phyloP scores from a whole-genome alignment of 2,329 filamentous ascomycete genomes.

The Arachnopeziza araneosa region DNA sequence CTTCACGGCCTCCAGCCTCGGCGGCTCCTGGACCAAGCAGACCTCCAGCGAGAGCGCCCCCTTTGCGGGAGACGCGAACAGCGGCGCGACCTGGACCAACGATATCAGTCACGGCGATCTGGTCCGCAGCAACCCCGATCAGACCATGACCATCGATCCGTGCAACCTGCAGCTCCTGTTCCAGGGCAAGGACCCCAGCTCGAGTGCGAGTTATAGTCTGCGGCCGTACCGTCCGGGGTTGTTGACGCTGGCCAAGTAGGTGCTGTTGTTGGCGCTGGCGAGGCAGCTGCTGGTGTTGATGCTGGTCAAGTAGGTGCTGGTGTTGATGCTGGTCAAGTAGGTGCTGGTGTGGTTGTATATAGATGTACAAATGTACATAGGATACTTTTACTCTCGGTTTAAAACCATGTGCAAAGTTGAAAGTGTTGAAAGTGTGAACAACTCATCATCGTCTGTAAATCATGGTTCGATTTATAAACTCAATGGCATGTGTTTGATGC shows the following conservation, averaged over 20 bases:
- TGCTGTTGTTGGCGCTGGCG: no score
- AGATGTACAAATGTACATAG: no score
- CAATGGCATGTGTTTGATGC: no score
- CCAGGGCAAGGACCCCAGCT: slow-evolving; percentile 47
- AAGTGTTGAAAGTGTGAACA: no score
- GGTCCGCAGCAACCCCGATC: slow-evolving; percentile 49
- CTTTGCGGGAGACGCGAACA: slow-evolving; percentile 64
- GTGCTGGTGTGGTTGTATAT: no score
- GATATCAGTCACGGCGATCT: slow-evolving; percentile 63
- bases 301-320: no score
- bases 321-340: no score
- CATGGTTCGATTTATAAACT: no score
- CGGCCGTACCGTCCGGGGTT: slow-evolving; percentile 52
- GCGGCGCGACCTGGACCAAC: slow-evolving; percentile 58
- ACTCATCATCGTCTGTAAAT: no score
- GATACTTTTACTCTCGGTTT: no score
- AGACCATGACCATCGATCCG: slow-evolving; percentile 57
- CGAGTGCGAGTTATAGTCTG: slow-evolving; percentile 40
- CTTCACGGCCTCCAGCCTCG: slow-evolving; percentile 53
- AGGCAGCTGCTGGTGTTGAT: no score
- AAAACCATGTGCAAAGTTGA: no score
- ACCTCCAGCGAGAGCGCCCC: slow-evolving; percentile 50
- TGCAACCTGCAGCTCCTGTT: slow-evolving; percentile 62
- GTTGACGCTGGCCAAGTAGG: slow-evolving; percentile 38
- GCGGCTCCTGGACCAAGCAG: slow-evolving; percentile 53